These are phyloP conservation scores for Bauhinia variegata DNA, from an alignment of 306 rosid species.

Conservation along the genomic window DNA sequence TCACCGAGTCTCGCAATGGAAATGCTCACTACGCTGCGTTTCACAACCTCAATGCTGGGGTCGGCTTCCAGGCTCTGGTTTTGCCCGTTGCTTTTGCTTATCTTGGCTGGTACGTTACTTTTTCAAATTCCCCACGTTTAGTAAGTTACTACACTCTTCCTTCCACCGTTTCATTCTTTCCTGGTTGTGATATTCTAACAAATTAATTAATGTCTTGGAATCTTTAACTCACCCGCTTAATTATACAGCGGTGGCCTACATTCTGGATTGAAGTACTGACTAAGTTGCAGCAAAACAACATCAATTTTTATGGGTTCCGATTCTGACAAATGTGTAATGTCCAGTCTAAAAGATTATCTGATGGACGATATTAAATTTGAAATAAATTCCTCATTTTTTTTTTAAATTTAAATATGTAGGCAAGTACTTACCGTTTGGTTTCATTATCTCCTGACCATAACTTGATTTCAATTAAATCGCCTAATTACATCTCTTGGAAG, in stretches of 20 bases:
- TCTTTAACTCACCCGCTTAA: neutral
- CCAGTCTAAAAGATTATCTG: no score
- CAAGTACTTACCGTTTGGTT: no score
- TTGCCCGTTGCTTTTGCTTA: constrained; percentile 94
- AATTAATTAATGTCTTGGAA: neutral
- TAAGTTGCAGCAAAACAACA: neutral
- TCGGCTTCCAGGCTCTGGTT: constrained; percentile 90
- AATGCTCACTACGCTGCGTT: constrained; percentile 97
- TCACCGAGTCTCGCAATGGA: constrained; percentile 94
- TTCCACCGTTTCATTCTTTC: neutral
- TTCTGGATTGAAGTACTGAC: neutral
- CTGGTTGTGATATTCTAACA: neutral
- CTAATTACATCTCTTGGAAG: neutral
- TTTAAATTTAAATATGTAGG: neutral
- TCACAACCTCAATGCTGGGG: constrained; percentile 97
- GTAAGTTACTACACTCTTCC: neutral
- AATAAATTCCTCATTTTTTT: no score
- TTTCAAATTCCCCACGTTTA: neutral
- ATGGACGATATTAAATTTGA: no score
- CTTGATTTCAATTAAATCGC: constrained; percentile 1
- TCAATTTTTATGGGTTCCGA: neutral
- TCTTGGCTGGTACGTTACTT: constrained; percentile 80
- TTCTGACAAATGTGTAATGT: neutral
- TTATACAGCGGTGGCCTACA: neutral
- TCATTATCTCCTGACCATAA: neutral